Conservation (phyloP, 306 rosid genomes). For the cucumber (Cucumis sativus) region Cucumber_9930_V3 NC_026655.2:20863501-20864000, state of each 20-base stretch:
- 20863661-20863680: conserved; percentile 67
- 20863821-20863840: background rate
- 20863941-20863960: conserved; percentile 86
- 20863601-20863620: conserved; percentile 12
- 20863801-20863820: background rate
- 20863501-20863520: conserved; percentile 82
- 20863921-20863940: conserved; percentile 83
- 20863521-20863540: conserved; percentile 80
- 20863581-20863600: background rate
- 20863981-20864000: conserved; percentile 70
- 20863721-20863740: conserved; percentile 75
- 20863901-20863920: conserved; percentile 85
- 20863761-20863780: conserved; percentile 72
- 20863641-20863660: conserved; percentile 88
- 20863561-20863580: conserved; percentile 5
- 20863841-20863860: conserved; percentile 11
- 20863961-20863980: conserved; percentile 82
- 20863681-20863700: conserved; percentile 69
- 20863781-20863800: conserved; percentile 56
- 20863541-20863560: conserved; percentile 40
- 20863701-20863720: conserved; percentile 72
- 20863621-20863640: conserved; percentile 79
- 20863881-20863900: conserved; percentile 84
- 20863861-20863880: conserved; percentile 76
- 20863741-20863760: conserved; percentile 56